These are phyloP conservation scores for Colletotrichum incanum DNA, from an alignment of 2,329 filamentous ascomycete genomes.

Conservation along the genomic window DNA sequence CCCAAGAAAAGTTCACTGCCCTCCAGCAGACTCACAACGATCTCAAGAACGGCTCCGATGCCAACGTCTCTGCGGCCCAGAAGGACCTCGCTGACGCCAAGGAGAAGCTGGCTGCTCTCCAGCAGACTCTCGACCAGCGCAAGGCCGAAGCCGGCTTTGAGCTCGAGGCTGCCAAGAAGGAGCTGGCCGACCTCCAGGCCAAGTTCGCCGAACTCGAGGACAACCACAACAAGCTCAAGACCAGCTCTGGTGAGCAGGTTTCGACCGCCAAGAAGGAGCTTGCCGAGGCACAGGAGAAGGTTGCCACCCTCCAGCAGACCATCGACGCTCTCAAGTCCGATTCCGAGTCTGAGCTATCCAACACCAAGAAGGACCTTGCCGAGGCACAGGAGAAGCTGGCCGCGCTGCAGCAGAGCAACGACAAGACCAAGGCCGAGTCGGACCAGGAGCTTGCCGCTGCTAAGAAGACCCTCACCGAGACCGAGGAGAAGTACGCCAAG, in stretches of 20 bases:
- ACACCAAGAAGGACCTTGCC: conserved; percentile 50
- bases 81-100: conserved; percentile 50
- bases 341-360: conserved; percentile 48
- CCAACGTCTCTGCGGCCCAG: conserved; percentile 50
- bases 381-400: conserved; percentile 42
- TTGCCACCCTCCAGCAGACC: conserved; percentile 38
- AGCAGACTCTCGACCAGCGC: conserved; percentile 49
- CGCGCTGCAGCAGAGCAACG: conserved; percentile 47
- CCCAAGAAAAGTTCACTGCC: conserved; percentile 51
- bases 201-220: conserved; percentile 51
- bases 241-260: conserved; percentile 52
- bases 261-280: conserved; percentile 50
- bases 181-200: conserved; percentile 43
- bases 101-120: conserved; percentile 49
- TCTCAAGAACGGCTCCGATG: conserved; percentile 51
- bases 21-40: conserved; percentile 45
- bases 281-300: conserved; percentile 49
- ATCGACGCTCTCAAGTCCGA: conserved; percentile 48
- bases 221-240: conserved; percentile 49
- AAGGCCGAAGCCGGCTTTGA: conserved; percentile 53
- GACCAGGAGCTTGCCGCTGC: conserved; percentile 47
- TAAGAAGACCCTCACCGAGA: conserved; percentile 43
- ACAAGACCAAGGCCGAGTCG: conserved; percentile 49
- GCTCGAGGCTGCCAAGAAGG: conserved; percentile 49
- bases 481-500: conserved; percentile 45